These are phyloP conservation scores for Phytopythium sindhum DNA, from an alignment of 352 stramenopile species.

Conservation along the genomic window DNA sequence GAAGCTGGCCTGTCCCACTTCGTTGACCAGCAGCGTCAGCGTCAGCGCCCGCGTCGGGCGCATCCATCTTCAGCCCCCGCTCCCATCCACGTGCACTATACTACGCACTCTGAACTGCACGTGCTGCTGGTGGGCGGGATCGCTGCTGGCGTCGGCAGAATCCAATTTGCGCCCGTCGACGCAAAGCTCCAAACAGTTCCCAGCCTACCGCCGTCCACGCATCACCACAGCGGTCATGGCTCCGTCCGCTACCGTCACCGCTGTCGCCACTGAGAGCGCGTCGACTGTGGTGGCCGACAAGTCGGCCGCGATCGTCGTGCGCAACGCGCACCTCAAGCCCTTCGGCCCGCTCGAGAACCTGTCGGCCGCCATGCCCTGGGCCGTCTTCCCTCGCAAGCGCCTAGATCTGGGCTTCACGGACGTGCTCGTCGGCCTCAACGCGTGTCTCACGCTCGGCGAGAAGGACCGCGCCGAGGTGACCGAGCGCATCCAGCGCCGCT, in stretches of 20 bases:
- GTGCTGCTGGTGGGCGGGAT: neutral
- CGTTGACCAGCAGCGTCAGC: neutral
- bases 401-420: conserved; percentile 75
- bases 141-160: neutral
- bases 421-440: conserved; percentile 44
- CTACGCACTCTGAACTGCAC: neutral
- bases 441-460: conserved; percentile 60
- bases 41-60: neutral
- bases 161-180: conserved; percentile 4
- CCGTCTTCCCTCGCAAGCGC: conserved; percentile 79
- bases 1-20: neutral
- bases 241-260: conserved; percentile 5
- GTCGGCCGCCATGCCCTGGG: conserved; percentile 59
- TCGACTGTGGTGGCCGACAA: neutral
- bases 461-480: conserved; percentile 47
- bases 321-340: conserved; percentile 29
- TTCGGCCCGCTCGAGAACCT: conserved; percentile 50
- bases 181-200: neutral
- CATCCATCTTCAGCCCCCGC: neutral
- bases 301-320: conserved; percentile 14
- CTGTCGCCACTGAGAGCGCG: neutral
- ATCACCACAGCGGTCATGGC: neutral
- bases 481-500: conserved; percentile 43
- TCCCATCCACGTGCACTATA: neutral
- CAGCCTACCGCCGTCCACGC: too few species aligned